Conservation (phyloP, 352 stramenopile species). For the Phytophthora megakarya region DNA sequence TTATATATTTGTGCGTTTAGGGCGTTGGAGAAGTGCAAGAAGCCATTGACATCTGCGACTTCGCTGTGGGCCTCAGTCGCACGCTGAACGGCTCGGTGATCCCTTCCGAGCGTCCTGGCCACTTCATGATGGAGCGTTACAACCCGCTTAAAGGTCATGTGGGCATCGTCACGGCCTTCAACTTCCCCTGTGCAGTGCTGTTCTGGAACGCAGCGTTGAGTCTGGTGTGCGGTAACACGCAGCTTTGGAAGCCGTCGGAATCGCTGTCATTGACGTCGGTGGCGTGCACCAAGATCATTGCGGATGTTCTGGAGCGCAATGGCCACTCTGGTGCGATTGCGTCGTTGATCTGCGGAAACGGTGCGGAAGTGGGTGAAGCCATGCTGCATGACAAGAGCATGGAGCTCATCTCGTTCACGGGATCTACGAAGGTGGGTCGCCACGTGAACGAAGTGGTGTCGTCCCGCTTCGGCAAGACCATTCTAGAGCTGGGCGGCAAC, state of each 20-base stretch:
- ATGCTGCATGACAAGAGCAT: slow-evolving; percentile 87
- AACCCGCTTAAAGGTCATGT: slow-evolving; percentile 93
- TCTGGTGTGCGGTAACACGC: slow-evolving; percentile 91
- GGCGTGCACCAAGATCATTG: slow-evolving; percentile 91
- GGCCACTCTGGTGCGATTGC: slow-evolving; percentile 83
- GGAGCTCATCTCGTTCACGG: slow-evolving; percentile 92
- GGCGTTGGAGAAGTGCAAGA: slow-evolving; percentile 94
- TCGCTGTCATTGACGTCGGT: slow-evolving; percentile 90
- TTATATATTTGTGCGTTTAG: slow-evolving; percentile 32
- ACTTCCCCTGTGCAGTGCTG: slow-evolving; percentile 91
- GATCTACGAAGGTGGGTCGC: slow-evolving; percentile 87
- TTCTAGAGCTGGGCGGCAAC: slow-evolving; percentile 93
- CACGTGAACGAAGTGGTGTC: slow-evolving; percentile 89
- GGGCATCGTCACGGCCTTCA: slow-evolving; percentile 94
- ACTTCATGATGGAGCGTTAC: slow-evolving; percentile 95
- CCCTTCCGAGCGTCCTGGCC: slow-evolving; percentile 87
- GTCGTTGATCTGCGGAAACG: slow-evolving; percentile 83
- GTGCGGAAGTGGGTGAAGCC: slow-evolving; percentile 83
- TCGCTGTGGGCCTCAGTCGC: slow-evolving; percentile 91
- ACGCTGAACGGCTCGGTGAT: slow-evolving; percentile 90
- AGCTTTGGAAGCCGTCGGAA: slow-evolving; percentile 92
- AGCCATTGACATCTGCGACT: slow-evolving; percentile 94
- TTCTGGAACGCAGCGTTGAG: slow-evolving; percentile 93
- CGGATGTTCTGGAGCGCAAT: slow-evolving; percentile 88
- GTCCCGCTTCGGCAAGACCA: slow-evolving; percentile 90